A percentile compares a stretch with the other conserved stretches of the same genome.
These are phyloP conservation scores for Pseudogymnoascus sp. DNA, from an alignment of 2,329 filamentous ascomycete genomes.

Conservation along the genomic window DNA sequence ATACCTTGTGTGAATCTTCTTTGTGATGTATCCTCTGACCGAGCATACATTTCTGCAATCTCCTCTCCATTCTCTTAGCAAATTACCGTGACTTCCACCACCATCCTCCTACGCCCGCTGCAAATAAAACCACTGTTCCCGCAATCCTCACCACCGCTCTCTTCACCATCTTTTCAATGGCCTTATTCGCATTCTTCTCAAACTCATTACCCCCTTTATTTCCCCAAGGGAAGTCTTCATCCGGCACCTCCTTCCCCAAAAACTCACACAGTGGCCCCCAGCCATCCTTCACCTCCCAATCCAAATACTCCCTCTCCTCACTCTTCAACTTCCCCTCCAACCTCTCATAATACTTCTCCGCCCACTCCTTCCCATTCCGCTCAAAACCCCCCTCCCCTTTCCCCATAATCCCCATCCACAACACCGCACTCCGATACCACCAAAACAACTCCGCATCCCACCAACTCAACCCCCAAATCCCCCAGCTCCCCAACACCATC, in stretches of 20 bases:
- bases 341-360: conserved; percentile 17
- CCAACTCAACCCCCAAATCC: conserved; percentile 25
- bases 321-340: conserved; percentile 15
- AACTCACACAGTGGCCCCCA: conserved; percentile 40
- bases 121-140: background rate
- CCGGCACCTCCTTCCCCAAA: conserved; percentile 30
- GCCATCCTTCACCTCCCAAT: conserved; percentile 34
- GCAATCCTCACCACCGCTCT: background rate
- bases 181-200: background rate
- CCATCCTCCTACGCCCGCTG: background rate
- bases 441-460: conserved; percentile 23
- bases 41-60: background rate
- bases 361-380: background rate
- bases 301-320: conserved; percentile 18
- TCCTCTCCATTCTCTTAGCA: too few species aligned
- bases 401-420: conserved; percentile 18
- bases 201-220: conserved; percentile 24
- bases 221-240: conserved; percentile 28
- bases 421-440: conserved; percentile 19
- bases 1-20: background rate
- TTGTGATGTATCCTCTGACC: background rate
- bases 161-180: background rate
- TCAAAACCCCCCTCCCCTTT: conserved; percentile 16
- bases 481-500: conserved; percentile 16
- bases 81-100: background rate